These are phyloP conservation scores for Nadsonia starkeyi-henricii DNA, from an alignment of 1,139 yeast species.

Conservation along the genomic window DNA sequence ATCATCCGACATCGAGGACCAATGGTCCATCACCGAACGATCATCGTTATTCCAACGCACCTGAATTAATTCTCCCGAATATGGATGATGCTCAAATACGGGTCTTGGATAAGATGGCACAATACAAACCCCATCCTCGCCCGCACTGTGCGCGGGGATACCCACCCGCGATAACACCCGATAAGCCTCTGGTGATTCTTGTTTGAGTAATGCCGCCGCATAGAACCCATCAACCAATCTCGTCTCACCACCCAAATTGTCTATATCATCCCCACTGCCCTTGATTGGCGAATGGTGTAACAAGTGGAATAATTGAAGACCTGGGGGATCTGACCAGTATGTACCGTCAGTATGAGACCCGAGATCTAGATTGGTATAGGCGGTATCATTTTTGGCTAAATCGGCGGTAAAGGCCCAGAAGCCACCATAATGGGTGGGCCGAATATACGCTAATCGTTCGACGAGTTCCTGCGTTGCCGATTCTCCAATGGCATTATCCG, in stretches of 20 bases:
- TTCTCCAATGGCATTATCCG: background rate
- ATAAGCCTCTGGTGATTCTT: slow-evolving; percentile 40
- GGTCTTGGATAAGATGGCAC: slow-evolving; percentile 47
- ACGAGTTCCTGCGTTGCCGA: slow-evolving; percentile 43
- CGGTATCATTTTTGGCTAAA: slow-evolving; percentile 57
- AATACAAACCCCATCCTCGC: slow-evolving; percentile 54
- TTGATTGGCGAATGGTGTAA: slow-evolving; percentile 28
- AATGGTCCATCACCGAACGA: slow-evolving; percentile 48
- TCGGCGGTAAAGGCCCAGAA: slow-evolving; percentile 75
- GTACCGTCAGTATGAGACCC: slow-evolving; percentile 67
- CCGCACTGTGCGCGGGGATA: slow-evolving; percentile 67
- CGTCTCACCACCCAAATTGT: slow-evolving; percentile 63
- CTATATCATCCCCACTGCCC: no score
- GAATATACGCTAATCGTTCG: slow-evolving; percentile 46
- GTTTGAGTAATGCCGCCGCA: slow-evolving; percentile 40
- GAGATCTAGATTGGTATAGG: slow-evolving; percentile 57
- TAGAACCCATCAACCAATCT: slow-evolving; percentile 58
- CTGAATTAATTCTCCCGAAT: slow-evolving; percentile 42
- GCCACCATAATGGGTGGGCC: slow-evolving; percentile 70
- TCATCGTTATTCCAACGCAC: slow-evolving; percentile 70
- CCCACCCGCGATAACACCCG: slow-evolving; percentile 38
- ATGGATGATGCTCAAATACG: slow-evolving; percentile 40
- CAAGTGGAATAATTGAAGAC: slow-evolving; percentile 58
- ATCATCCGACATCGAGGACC: slow-evolving; percentile 38
- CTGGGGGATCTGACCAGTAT: slow-evolving; percentile 68